Evolutionary conservation across 805 yeast species (phyloP).

Genomic region (Wickerhamiella sergipiensis): DNA sequence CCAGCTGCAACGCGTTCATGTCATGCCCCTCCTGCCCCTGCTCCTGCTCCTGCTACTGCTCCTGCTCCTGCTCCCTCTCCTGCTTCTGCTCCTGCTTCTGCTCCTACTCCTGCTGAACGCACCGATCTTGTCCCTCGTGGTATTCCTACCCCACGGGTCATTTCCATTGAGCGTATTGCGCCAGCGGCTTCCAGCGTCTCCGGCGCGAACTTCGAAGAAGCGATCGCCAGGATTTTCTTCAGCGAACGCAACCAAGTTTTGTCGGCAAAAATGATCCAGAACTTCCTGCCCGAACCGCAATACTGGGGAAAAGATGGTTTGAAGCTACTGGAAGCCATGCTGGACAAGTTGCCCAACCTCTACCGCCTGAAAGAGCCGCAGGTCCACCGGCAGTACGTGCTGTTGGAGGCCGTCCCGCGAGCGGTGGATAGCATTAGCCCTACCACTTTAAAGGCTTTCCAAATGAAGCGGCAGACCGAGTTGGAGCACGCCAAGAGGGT

Average conservation of each 20-base stretch:
- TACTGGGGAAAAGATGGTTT: background rate
- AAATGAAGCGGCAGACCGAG: background rate
- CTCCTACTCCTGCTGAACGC: no score
- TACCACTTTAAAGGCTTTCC: background rate
- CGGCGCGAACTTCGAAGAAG: no score
- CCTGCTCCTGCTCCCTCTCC: no score
- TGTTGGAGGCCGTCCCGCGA: background rate
- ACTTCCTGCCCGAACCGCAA: background rate
- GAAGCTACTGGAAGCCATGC: background rate
- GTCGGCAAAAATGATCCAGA: background rate
- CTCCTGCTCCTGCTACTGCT: no score
- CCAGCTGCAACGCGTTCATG: no score
- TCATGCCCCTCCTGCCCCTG: background rate
- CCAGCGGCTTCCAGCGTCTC: no score
- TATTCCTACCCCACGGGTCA: no score
- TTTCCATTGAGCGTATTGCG: no score
- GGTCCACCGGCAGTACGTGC: background rate
- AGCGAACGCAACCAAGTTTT: background rate
- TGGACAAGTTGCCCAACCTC: background rate
- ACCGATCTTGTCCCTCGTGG: no score
- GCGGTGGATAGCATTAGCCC: background rate
- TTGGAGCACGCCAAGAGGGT: no score
- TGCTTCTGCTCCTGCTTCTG: no score
- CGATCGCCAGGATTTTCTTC: background rate
- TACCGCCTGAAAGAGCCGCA: background rate